Evolutionary conservation across 2,329 filamentous ascomycete genomes (phyloP).

Genomic region (Dichotomopilus funicola): DNA sequence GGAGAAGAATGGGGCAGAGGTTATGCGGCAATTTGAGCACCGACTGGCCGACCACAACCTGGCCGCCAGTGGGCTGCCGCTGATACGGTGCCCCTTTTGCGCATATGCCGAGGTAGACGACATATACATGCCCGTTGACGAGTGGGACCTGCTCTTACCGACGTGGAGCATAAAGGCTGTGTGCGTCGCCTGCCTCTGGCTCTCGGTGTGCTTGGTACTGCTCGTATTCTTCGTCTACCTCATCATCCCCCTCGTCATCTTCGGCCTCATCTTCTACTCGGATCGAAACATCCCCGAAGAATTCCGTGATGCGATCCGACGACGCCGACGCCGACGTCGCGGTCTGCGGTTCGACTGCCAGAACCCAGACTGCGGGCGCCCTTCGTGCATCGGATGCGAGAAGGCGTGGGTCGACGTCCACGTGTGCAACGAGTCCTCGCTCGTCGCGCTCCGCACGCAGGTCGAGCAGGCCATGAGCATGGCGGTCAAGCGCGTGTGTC

Average conservation of each 20-base stretch:
- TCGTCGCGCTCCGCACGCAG: conserved; percentile 75
- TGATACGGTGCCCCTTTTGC: conserved; percentile 86
- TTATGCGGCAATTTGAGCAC: conserved; percentile 69
- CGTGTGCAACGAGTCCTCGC: conserved; percentile 78
- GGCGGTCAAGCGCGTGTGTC: conserved; percentile 91
- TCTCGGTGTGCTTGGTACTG: conserved; percentile 46
- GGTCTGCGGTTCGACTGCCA: conserved; percentile 74
- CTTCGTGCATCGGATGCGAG: conserved; percentile 74
- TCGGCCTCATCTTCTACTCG: conserved; percentile 37
- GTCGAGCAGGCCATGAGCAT: conserved; percentile 91
- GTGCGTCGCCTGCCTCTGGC: conserved; percentile 38
- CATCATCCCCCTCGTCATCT: background rate
- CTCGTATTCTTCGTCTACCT: background rate
- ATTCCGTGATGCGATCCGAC: conserved; percentile 55
- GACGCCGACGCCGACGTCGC: conserved; percentile 63
- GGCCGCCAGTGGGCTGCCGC: conserved; percentile 62
- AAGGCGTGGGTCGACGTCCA: conserved; percentile 86
- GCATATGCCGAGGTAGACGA: conserved; percentile 84
- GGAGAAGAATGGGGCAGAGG: conserved; percentile 63
- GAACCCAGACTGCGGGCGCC: conserved; percentile 57
- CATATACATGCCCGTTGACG: conserved; percentile 54
- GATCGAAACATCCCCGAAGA: conserved; percentile 38
- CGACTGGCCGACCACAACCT: conserved; percentile 72
- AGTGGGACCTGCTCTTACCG: conserved; percentile 51
- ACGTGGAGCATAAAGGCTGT: conserved; percentile 41